Percentiles rank a stretch among this genome's conserved stretches.
Conservation (phyloP, 1,139 yeast species). For the Hyphopichia fennica region DNA sequence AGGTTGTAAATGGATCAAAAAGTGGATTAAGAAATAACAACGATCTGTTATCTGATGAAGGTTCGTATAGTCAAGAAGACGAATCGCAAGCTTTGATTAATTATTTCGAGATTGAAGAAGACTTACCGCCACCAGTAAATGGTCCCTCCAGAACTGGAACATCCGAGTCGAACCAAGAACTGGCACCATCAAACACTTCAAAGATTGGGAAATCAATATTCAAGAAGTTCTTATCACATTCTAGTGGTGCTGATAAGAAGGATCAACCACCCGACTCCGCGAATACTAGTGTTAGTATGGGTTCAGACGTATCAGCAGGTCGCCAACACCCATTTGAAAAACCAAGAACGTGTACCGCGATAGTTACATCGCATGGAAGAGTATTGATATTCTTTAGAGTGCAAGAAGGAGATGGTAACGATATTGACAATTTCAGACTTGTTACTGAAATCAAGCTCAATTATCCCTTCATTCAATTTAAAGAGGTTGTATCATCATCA, state of each 20-base stretch:
- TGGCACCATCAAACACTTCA: constrained; percentile 1
- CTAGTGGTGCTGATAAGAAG: constrained; percentile 14
- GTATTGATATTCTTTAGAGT: constrained; percentile 47
- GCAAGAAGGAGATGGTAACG: constrained; percentile 21
- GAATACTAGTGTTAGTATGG: background rate
- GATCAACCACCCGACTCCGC: constrained; percentile 1
- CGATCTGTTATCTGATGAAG: constrained; percentile 8
- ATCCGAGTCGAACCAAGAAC: background rate
- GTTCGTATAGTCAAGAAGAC: constrained; percentile 10
- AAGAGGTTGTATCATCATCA: constrained; percentile 47
- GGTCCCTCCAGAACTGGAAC: background rate
- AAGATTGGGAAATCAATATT: constrained; percentile 17
- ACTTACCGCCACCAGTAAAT: background rate
- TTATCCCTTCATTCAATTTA: constrained; percentile 50
- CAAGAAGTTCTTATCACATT: constrained; percentile 29
- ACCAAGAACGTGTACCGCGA: constrained; percentile 43
- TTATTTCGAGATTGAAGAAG: constrained; percentile 23
- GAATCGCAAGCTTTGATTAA: constrained; percentile 34
- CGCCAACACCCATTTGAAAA: constrained; percentile 34
- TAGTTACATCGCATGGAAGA: constrained; percentile 59
- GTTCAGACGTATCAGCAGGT: background rate
- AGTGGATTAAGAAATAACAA: constrained; percentile 28
- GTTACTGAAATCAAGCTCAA: constrained; percentile 50
- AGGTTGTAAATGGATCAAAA: constrained; percentile 55
- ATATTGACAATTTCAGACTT: constrained; percentile 26